These are phyloP conservation scores for Candida ficus DNA, from an alignment of 805 yeast genomes.

Conservation along the genomic window DNA sequence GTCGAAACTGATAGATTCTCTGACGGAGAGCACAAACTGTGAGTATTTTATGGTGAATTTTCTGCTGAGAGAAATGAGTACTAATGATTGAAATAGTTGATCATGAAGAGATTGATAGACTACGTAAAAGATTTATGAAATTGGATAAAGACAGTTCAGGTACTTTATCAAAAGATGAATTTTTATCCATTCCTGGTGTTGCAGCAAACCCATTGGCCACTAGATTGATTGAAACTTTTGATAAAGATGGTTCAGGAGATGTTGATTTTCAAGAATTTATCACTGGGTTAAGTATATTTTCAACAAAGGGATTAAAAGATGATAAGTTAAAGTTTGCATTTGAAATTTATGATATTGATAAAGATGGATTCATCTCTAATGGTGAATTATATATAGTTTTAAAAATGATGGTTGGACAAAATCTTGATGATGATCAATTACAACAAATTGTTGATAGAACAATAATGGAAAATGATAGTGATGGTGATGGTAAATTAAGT, in stretches of 20 bases:
- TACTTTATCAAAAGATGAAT: slow-evolving; percentile 84
- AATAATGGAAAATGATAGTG: slow-evolving; percentile 84
- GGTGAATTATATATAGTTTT: slow-evolving; percentile 91
- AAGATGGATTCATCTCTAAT: slow-evolving; percentile 91
- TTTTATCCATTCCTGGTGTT: slow-evolving; percentile 89
- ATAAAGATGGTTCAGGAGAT: slow-evolving; percentile 86
- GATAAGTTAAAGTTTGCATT: slow-evolving; percentile 88
- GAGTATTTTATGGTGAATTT: slow-evolving; percentile 23
- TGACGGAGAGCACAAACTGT: slow-evolving; percentile 79
- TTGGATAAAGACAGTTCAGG: slow-evolving; percentile 91
- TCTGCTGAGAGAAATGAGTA: neutral
- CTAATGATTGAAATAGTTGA: slow-evolving; percentile 44
- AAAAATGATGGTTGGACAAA: slow-evolving; percentile 95
- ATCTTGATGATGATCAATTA: slow-evolving; percentile 76
- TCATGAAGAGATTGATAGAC: slow-evolving; percentile 84
- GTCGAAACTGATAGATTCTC: slow-evolving; percentile 57
- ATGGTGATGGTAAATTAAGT: slow-evolving; percentile 80
- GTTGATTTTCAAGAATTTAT: slow-evolving; percentile 96
- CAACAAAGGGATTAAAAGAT: slow-evolving; percentile 72
- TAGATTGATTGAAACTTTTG: slow-evolving; percentile 90
- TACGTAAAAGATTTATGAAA: slow-evolving; percentile 91
- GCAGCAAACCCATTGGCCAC: slow-evolving; percentile 84
- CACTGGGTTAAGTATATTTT: slow-evolving; percentile 78
- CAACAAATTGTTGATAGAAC: slow-evolving; percentile 98
- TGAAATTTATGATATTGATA: slow-evolving; percentile 90